phyloP scores from a whole-genome alignment of 306 rosid species.

The Casuarina equisetifolia region DNA sequence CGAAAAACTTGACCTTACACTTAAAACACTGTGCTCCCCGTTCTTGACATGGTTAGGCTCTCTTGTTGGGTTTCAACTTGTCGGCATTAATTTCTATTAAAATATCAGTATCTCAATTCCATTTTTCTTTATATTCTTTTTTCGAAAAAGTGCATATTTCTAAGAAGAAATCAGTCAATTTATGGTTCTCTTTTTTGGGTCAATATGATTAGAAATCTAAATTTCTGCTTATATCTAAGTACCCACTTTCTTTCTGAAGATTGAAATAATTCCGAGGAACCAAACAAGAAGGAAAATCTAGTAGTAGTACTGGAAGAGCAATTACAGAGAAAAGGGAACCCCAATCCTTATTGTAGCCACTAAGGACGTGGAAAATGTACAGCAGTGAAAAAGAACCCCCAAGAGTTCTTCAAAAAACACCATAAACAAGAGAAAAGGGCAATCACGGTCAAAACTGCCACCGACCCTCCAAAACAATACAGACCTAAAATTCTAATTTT shows the following conservation, averaged over 20 bases:
- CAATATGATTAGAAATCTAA: no score
- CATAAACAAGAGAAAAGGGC: not conserved
- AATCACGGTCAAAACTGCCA: constrained; percentile 19
- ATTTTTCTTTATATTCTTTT: no score
- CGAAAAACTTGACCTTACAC: not conserved
- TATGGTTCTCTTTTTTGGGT: no score
- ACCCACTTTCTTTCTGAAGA: not conserved
- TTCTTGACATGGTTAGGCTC: no score
- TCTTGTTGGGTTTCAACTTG: not conserved
- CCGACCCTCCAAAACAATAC: constrained; percentile 17
- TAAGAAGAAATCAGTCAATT: no score
- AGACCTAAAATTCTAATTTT: not conserved
- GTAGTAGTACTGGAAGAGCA: not conserved
- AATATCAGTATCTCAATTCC: no score
- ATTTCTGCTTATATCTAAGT: no score
- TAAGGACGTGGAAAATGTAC: constrained; percentile 20
- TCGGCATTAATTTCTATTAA: no score
- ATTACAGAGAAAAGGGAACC: not conserved
- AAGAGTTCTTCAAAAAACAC: not conserved
- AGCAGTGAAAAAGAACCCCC: constrained; percentile 13
- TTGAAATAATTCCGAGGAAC: not conserved
- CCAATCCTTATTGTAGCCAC: constrained; percentile 18
- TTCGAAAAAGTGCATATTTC: no score
- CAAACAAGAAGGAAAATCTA: not conserved
- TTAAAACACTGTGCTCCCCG: not conserved